A percentile compares a stretch with the other conserved stretches of the same genome.
Conservation (phyloP, 2,329 filamentous ascomycete genomes). For the Coleophoma eucalyptorum region DNA sequence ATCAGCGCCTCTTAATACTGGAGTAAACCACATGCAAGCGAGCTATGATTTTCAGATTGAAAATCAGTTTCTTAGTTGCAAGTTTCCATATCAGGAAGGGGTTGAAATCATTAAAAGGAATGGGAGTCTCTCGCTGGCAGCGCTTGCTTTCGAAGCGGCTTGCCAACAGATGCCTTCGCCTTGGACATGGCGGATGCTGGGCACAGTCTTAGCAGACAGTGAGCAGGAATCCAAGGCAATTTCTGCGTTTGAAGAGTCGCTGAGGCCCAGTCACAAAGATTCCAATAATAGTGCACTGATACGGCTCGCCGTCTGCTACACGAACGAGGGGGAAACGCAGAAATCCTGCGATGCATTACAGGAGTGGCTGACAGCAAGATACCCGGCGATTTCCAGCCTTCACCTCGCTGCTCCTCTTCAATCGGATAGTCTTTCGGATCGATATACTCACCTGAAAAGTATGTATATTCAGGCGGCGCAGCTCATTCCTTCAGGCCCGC, state of each 20-base stretch:
- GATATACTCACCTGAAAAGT: neutral
- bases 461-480: conserved; percentile 2
- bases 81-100: neutral
- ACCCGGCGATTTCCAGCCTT: neutral
- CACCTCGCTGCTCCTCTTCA: neutral
- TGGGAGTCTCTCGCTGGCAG: conserved; percentile 3
- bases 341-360: neutral
- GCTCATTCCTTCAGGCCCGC: neutral
- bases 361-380: conserved; percentile 2
- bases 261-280: neutral
- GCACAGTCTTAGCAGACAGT: conserved; percentile 1
- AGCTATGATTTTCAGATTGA: neutral
- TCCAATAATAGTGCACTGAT: conserved; percentile 1
- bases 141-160: conserved; percentile 4
- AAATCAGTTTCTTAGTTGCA: neutral
- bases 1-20: too few relatives aligned
- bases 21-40: neutral
- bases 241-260: conserved; percentile 1
- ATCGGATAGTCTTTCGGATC: neutral
- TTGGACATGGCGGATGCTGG: conserved; percentile 3
- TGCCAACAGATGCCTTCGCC: neutral
- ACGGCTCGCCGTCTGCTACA: conserved; percentile 3
- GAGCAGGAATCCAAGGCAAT: conserved; percentile 2
- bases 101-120: neutral
- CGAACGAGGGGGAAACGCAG: conserved; percentile 2